Base-by-base conservation (phyloP, 1,284 basidiomycete genomes). In the Trichosporon sp. region DNA sequence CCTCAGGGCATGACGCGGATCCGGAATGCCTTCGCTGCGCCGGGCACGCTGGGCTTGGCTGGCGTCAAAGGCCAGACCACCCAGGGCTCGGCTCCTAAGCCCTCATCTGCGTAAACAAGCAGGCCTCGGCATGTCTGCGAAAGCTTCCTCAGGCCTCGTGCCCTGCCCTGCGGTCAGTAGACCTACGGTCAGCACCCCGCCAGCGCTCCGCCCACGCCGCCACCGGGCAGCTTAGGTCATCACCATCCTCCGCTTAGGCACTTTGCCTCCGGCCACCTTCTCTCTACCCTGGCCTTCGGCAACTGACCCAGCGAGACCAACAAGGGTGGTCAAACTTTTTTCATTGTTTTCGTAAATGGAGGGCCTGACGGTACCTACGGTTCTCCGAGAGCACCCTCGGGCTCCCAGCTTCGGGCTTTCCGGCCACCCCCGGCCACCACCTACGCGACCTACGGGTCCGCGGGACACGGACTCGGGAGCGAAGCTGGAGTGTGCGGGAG, bases 1-100 rank as follows among this genome's bases (percentile, higher is more conserved):
- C 2, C 51, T 54, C 51, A 54, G 51, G 51, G 51, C 51, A 54
- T 54, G 51, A 54, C 51, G 51, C 51, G 51, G 51, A 54, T 54
- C 51, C 51, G 51, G 51, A 54, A 54, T 54, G 51, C 19, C 21
- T n/a, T 43, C 40, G 35, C 35, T 43, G 40, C 8, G 40, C 40
- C 11, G 40, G 40, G 26, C 26, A 26, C 26, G 26, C 26, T 26
- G 26, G 26, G 26, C 26, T 26, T 26, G 26, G 26, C 26, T 26
- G 26, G 26, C 26, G 26, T 26, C 12, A 16, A 16, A 14, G 48
- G 48, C 48, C 48, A 51, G 48, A 16, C 51, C 8, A 19, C 1
- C 16, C 43, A 40, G 8, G 38, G 10, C 38, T 40, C 43, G 43
- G 43, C 16, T 46, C 43, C 43, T n/a, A n/a, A 16, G 16, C 43